phyloP scores from a whole-genome alignment of 2,329 filamentous ascomycete species.

The Botryotinia globosa region DNA sequence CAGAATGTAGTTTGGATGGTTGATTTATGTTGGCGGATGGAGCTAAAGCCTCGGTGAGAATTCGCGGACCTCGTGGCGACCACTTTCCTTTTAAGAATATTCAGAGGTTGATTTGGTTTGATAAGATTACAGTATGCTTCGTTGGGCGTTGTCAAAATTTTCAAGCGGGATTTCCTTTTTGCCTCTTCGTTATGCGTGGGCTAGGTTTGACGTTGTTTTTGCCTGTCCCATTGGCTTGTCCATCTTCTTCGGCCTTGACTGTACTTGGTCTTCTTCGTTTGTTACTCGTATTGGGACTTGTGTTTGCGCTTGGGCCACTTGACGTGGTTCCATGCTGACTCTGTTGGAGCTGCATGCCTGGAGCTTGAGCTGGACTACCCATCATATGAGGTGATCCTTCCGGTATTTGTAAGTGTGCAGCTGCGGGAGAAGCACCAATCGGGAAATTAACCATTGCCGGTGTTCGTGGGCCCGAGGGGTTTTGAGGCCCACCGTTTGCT shows the following conservation, averaged over 20 bases:
- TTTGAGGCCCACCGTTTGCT: slow-evolving; percentile 28
- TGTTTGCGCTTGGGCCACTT: slow-evolving; percentile 65
- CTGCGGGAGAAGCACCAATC: slow-evolving; percentile 58
- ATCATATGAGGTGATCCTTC: slow-evolving; percentile 56
- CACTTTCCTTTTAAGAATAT: neutral
- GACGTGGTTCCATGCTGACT: slow-evolving; percentile 67
- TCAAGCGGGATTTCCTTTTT: slow-evolving; percentile 37
- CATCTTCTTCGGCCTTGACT: slow-evolving; percentile 41
- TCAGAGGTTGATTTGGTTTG: neutral
- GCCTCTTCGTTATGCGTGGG: slow-evolving; percentile 42
- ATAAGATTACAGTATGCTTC: neutral
- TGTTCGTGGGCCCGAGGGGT: slow-evolving; percentile 34
- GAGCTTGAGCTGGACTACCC: slow-evolving; percentile 59
- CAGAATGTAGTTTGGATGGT: neutral
- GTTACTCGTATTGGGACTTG: slow-evolving; percentile 43
- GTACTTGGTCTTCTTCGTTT: slow-evolving; percentile 42
- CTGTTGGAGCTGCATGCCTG: slow-evolving; percentile 64
- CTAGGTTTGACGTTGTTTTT: slow-evolving; percentile 42
- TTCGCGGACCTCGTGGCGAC: neutral
- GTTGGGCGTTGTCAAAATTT: neutral
- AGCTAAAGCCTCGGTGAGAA: neutral
- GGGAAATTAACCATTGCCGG: slow-evolving; percentile 44
- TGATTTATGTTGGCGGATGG: neutral
- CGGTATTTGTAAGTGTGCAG: slow-evolving; percentile 58
- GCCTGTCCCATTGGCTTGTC: slow-evolving; percentile 34